Evolutionary conservation across 345 rosid species (phyloP).

Genomic region (Brassica juncea): DNA sequence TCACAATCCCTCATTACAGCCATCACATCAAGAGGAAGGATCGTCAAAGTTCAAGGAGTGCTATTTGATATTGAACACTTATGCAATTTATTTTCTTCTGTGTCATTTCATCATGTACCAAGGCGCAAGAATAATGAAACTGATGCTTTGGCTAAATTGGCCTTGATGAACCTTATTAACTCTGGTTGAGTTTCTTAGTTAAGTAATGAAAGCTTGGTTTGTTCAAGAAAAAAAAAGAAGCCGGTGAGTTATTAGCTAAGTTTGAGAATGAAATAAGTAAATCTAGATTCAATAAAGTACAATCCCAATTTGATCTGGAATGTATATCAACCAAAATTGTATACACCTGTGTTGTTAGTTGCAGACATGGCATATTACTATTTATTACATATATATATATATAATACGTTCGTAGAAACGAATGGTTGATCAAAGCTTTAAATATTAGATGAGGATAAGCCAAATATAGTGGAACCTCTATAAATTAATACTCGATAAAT

Average conservation of each 20-base stretch:
- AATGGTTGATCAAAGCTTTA: neutral
- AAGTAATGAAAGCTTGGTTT: too few relatives aligned
- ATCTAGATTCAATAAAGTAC: neutral
- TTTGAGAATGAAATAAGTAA: neutral
- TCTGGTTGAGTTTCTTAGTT: too few relatives aligned
- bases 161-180: too few relatives aligned
- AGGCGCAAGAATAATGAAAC: too few relatives aligned
- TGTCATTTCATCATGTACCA: too few relatives aligned
- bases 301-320: neutral
- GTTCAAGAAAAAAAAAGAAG: neutral
- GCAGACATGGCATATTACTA: neutral
- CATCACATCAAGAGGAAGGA: too few relatives aligned
- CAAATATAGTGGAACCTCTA: neutral
- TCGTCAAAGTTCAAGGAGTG: too few relatives aligned
- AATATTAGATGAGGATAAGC: neutral
- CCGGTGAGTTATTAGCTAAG: conserved; percentile 2
- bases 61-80: too few relatives aligned
- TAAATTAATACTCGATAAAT: too few relatives aligned
- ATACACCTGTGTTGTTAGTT: neutral
- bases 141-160: too few relatives aligned
- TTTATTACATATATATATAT: neutral
- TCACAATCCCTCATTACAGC: too few relatives aligned
- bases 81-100: too few relatives aligned
- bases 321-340: neutral
- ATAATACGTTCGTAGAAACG: neutral